phyloP scores from a whole-genome alignment of 2,329 filamentous ascomycete genomes.

The Pseudopyricularia javanii region DNA sequence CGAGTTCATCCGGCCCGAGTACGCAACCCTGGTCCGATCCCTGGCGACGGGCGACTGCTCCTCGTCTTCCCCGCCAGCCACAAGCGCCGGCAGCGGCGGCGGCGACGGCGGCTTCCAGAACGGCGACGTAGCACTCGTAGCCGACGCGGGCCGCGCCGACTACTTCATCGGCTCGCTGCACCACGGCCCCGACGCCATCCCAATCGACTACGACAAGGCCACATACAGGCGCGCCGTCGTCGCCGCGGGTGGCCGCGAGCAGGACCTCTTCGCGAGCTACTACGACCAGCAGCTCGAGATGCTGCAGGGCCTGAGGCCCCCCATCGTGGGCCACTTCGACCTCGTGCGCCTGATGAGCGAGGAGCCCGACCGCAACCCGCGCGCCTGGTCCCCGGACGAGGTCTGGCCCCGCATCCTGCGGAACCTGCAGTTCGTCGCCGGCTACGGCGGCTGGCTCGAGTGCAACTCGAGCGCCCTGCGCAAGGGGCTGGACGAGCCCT shows the following conservation, averaged over 20 bases:
- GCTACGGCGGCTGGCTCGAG: slow-evolving; percentile 75
- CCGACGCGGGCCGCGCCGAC: slow-evolving; percentile 43
- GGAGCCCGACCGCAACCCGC: slow-evolving; percentile 50
- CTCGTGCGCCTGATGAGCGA: slow-evolving; percentile 71
- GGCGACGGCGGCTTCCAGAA: slow-evolving; percentile 26
- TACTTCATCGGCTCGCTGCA: slow-evolving; percentile 85
- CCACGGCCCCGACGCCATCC: slow-evolving; percentile 68
- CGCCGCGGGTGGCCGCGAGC: slow-evolving; percentile 38
- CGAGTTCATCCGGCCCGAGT: slow-evolving; percentile 74
- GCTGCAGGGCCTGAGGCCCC: slow-evolving; percentile 59
- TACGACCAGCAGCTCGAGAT: slow-evolving; percentile 81
- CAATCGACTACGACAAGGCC: slow-evolving; percentile 72
- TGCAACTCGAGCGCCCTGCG: slow-evolving; percentile 78
- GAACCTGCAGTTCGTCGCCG: slow-evolving; percentile 59
- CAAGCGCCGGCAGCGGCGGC: slow-evolving; percentile 29
- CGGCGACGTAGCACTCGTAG: neutral
- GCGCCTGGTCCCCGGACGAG: slow-evolving; percentile 15
- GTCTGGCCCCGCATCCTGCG: slow-evolving; percentile 66
- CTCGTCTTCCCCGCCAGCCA: slow-evolving; percentile 76
- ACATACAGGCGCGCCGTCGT: slow-evolving; percentile 53
- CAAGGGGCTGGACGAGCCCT: slow-evolving; percentile 85
- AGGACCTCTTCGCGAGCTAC: slow-evolving; percentile 67
- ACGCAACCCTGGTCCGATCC: slow-evolving; percentile 40
- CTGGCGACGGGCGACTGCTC: slow-evolving; percentile 45
- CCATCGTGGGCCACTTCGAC: slow-evolving; percentile 88